Evolutionary conservation across 805 yeast genomes (phyloP).

Genomic region (Yarrowia phangngaensis): DNA sequence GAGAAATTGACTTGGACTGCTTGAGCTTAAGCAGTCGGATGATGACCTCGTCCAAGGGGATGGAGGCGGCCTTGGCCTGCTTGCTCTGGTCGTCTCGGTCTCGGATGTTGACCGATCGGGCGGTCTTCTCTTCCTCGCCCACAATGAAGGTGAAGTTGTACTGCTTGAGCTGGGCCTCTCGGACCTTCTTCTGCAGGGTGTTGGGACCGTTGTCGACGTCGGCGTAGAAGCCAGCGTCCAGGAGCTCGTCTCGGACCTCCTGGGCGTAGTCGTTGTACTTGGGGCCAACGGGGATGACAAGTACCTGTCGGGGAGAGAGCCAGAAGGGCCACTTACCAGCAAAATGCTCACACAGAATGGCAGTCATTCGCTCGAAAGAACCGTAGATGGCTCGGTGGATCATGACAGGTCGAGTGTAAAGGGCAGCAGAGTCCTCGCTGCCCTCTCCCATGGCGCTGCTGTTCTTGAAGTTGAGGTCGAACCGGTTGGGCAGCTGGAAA

Average conservation of each 20-base stretch:
- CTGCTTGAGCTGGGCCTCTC: slow-evolving; percentile 91
- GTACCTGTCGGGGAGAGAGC: slow-evolving; percentile 98
- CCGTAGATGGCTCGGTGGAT: slow-evolving; percentile 98
- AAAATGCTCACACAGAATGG: slow-evolving; percentile 94
- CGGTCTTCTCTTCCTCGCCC: slow-evolving; percentile 87
- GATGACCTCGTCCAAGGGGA: slow-evolving; percentile 67
- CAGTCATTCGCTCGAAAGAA: slow-evolving; percentile 98
- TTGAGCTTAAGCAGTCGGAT: slow-evolving; percentile 63
- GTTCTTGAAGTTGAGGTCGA: slow-evolving; percentile 77
- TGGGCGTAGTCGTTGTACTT: slow-evolving; percentile 89
- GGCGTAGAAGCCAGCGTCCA: slow-evolving; percentile 72
- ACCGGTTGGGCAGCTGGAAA: slow-evolving; percentile 95
- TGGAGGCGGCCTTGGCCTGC: slow-evolving; percentile 84
- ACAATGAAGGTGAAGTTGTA: slow-evolving; percentile 95
- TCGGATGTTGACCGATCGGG: slow-evolving; percentile 85
- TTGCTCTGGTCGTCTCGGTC: slow-evolving; percentile 86
- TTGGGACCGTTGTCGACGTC: slow-evolving; percentile 93
- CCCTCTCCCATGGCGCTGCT: slow-evolving; percentile 35
- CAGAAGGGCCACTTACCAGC: slow-evolving; percentile 99
- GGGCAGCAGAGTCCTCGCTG: slow-evolving; percentile 38
- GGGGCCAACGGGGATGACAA: slow-evolving; percentile 95
- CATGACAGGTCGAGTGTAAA: slow-evolving; percentile 87
- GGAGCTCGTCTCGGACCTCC: slow-evolving; percentile 63
- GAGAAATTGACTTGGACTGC: slow-evolving; percentile 45
- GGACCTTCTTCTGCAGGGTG: slow-evolving; percentile 96